Evolutionary conservation across 768 basidiomycete species (phyloP).

Genomic region (Boletus bicolor): DNA sequence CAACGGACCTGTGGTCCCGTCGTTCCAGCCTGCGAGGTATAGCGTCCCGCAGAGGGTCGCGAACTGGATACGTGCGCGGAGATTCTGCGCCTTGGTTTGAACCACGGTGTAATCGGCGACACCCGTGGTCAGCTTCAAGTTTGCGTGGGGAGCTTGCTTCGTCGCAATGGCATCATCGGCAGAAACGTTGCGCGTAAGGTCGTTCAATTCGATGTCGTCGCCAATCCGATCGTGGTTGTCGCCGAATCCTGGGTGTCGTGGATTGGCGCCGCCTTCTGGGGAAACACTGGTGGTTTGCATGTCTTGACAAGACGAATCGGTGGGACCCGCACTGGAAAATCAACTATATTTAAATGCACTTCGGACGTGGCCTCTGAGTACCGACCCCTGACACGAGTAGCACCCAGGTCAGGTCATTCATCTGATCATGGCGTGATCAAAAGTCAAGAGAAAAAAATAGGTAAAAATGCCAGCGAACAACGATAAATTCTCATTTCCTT

Average conservation of each 20-base stretch:
- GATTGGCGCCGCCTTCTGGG: slow-evolving; percentile 1
- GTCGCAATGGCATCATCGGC: neutral
- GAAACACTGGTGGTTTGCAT: slow-evolving; percentile 15
- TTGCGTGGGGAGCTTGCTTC: neutral
- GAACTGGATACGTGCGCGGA: slow-evolving; percentile 31
- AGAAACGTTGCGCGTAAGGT: slow-evolving; percentile 1
- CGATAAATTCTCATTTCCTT: too few species aligned
- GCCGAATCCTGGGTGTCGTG: slow-evolving; percentile 5
- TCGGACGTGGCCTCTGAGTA: too few species aligned
- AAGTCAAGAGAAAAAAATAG: too few species aligned
- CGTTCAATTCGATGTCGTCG: slow-evolving; percentile 6
- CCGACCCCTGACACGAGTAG: too few species aligned
- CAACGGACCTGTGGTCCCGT: slow-evolving; percentile 38
- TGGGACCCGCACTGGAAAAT: neutral
- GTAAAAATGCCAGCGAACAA: too few species aligned
- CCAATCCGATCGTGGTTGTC: neutral
- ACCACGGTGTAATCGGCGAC: neutral
- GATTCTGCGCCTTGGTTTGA: slow-evolving; percentile 21
- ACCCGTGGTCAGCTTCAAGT: neutral
- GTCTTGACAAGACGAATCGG: neutral
- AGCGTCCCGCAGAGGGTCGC: slow-evolving; percentile 33
- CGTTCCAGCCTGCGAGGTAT: slow-evolving; percentile 39
- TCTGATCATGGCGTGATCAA: too few species aligned
- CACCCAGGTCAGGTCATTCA: too few species aligned
- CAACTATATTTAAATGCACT: neutral